Base-by-base conservation (phyloP, 2,329 filamentous ascomycete genomes). In the Fonsecaea erecta region DNA sequence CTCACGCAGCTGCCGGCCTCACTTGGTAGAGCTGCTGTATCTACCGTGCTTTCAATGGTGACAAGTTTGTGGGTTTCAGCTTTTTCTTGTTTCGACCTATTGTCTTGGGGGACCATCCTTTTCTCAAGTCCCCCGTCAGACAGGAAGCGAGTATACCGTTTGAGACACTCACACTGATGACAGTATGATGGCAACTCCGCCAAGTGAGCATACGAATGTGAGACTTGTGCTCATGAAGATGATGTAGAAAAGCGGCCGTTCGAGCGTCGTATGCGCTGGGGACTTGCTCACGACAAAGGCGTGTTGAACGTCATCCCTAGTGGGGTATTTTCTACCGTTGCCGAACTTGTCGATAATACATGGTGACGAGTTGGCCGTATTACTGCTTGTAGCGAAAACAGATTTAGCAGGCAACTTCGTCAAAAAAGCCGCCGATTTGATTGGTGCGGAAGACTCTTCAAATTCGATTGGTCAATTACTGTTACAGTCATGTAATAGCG, bases 291-390 rank as follows among this genome's bases (percentile, higher is more conserved):
- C 35, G 52, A 21, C 14, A 58, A 55, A 54, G 32, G 35, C 54
- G n/a, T 18, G 34, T 26, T 26, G 32, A 40, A 59, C 12, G 37
- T 18, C 54, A 14, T 56, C 65, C 2, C 63, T 52, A 26, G 55
- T 16, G 71, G 62, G 57, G 68, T 51, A 75, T 24, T 74, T 68
- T 3, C 69, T 53, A 21, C 73, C 63, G 6, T 35, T 62, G 7
- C 30, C 37, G 3, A 43, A 61, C n/a, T 62, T 64, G 56, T 74
- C 70, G 26, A 75, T 60, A 1, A 67, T 60, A n/a, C n/a, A n/a
- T n/a, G n/a, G n/a, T n/a, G n/a, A 75, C 65, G 46, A 76, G 70
- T 28, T 72, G 61, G 4, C 74, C 70, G 63, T 73, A 75, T 12
- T n/a, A n/a, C n/a, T n/a, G n/a, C n/a, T n/a, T n/a, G n/a, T n/a